Evolutionary conservation across 148 eudicot species (phyloP).

Genomic region (Vaccinium macrocarpon): DNA sequence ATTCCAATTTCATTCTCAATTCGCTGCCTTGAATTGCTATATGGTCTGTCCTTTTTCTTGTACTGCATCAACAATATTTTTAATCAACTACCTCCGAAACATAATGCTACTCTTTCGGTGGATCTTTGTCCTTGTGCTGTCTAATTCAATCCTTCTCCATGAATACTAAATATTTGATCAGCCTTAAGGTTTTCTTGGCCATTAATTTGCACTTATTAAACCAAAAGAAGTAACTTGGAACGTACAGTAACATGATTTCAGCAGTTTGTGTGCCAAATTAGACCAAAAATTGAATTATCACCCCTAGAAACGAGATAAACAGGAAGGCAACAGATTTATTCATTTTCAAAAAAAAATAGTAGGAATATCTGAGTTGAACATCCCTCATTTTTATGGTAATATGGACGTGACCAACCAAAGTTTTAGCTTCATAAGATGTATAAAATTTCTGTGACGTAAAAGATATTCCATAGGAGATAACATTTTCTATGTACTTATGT

Average conservation of each 20-base stretch:
- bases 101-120: not conserved
- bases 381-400: not conserved
- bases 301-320: not conserved
- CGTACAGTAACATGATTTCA: not conserved
- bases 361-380: not conserved
- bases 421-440: not conserved
- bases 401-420: not conserved
- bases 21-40: not conserved
- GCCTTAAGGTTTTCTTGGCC: not conserved
- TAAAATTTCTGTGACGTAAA: not conserved
- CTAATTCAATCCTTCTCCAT: slow-evolving; percentile 7
- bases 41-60: not conserved
- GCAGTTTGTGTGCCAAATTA: not conserved
- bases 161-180: not conserved
- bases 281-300: not conserved
- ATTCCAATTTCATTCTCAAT: not conserved
- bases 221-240: not conserved
- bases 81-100: not conserved
- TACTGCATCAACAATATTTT: not conserved
- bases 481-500: not conserved
- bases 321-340: not conserved
- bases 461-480: not conserved
- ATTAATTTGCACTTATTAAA: not conserved
- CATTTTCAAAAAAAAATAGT: too few relatives aligned
- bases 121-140: not conserved